Evolutionary conservation across 208 protist genomes (phyloP).

Genomic region (Phytomonas sp.): DNA sequence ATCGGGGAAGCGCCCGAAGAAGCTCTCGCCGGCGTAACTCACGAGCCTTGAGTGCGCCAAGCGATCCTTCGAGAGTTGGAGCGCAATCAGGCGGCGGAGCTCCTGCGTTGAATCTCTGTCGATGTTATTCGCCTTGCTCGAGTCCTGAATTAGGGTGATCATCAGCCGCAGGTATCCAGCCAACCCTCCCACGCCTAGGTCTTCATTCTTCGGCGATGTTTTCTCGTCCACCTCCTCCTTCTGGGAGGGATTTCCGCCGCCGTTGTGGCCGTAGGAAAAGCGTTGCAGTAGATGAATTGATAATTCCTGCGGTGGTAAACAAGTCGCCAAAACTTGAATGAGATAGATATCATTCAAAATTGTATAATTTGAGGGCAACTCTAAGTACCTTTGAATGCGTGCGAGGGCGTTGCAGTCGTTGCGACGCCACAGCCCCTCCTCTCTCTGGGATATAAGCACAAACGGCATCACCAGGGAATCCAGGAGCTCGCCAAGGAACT

Average conservation of each 20-base stretch:
- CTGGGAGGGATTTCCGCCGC: neutral
- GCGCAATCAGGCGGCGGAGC: conserved; percentile 19
- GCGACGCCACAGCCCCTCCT: conserved; percentile 47
- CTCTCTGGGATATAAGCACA: conserved; percentile 47
- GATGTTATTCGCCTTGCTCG: conserved; percentile 23
- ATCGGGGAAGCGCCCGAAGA: conserved; percentile 18
- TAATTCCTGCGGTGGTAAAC: conserved; percentile 40
- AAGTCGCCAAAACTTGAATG: conserved; percentile 54
- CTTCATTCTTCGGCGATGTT: neutral
- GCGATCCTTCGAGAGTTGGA: conserved; percentile 17
- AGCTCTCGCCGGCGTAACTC: conserved; percentile 13
- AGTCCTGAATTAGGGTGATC: conserved; percentile 45
- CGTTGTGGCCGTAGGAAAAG: conserved; percentile 29
- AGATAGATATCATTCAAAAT: conserved; percentile 42
- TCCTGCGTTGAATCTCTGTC: conserved; percentile 12
- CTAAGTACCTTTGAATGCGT: conserved; percentile 23
- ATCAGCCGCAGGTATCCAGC: conserved; percentile 41
- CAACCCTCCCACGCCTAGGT: conserved; percentile 10
- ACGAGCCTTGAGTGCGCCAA: conserved; percentile 17
- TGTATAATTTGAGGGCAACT: conserved; percentile 11
- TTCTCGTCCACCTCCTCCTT: conserved; percentile 1
- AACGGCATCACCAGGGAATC: conserved; percentile 70
- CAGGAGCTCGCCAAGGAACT: conserved; percentile 34
- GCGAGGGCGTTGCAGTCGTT: conserved; percentile 31
- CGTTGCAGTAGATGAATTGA: conserved; percentile 55